Base-by-base conservation (phyloP, 176 grass and related monocot species). In the Juncus inflexus region DNA sequence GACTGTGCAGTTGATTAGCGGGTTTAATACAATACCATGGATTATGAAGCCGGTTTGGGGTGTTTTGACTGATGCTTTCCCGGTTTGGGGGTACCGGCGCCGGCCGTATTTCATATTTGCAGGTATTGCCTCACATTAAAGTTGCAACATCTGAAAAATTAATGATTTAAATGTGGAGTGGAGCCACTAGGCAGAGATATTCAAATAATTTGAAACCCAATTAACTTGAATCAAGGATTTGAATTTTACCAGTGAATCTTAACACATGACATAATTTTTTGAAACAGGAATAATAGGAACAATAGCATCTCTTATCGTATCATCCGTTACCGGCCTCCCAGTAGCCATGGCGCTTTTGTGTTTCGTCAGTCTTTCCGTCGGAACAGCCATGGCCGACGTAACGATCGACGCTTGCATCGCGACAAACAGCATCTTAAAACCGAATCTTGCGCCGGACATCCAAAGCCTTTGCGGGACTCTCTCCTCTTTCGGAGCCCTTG, bases 401-500 rank as follows among this genome's bases (percentile, higher is more conserved):
- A 96, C 84, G 6, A 90, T 96, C 56, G 87, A 96, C 66, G 91
- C 87, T 10, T 96, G 87, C 69, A 96, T 96, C 3, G 91, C 84
- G 2, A 96, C 83, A 77, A 96, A 96, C 4, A 90, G 91, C 78
- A 90, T 96, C 59, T 82, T 90, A 61, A 87, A 87, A 63, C 91
- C 87, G 28, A 62, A 61, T 11, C 69, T 96, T 12, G 91, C 87
- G 15, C 83, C 91, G 12, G 91, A 96, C 52, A 90, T 96, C 76
- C 91, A 96, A 75, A 90, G 81, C 74, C 87, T 96, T 58, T 87
- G 87, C 51, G 78, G 78, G 12, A 84, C 87, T 62, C 72, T 80
- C 3, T 83, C 87, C n/a, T 90, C 91, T 55, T 58, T 90, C 52
- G 91, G 91, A 38, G 91, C 87, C 55, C 78, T 96, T 45, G 63